Evolutionary conservation across 2,329 filamentous ascomycete species (phyloP), one percentile per base, ranked within the genome.

Genomic region (Xylaria sp.): DNA sequence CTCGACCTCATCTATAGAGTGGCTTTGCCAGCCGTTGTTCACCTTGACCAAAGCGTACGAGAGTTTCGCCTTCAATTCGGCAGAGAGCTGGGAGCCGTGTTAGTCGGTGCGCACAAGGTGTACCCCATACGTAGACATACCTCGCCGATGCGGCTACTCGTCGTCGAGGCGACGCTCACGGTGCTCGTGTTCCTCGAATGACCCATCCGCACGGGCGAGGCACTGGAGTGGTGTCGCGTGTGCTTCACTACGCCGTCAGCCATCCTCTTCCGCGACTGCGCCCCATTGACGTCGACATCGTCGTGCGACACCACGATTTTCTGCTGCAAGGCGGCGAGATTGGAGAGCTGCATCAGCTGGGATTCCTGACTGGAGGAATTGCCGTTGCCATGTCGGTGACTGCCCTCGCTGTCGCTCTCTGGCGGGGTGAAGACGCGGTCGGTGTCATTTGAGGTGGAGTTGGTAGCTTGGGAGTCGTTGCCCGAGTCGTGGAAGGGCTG

Each of bases 11-110:
- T 91, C 90, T 66, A 96, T 88, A 20, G 89, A 89, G 70, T 91
- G 89, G 58, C 90, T 87, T 80, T 97, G 92, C 91, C 94, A 96
- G 66, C 93, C 93, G 76, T 97, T 90, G 77, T 93, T 93, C 46
- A 97, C 92, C 80, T 97, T 97, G 77, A 97, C 87, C 87, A 97
- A 96, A 71, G 95, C 95, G 79, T 97, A 97, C 7, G 93, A 93
- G 32, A 98, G 86, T 74, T 93, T 91, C 59, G 93, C 90, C 77
- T 91, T 91, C 60, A 98, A 86, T 76, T 95, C 92, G 63, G 77
- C 76, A 25, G 77, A 78, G 50, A 78, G 70, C 77, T 78, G 62
- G 55, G 53, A 61, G 57, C 12, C 23, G 63, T 41, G 67, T 77
- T 71, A 77, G 70, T 64, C 55, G 36, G 45, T 43, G 66, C 36